Percentiles rank a stretch among this genome's conserved stretches.
phyloP scores from a whole-genome alignment of 2,329 filamentous ascomycete species.

The Simplicillium aogashimaense region DNA sequence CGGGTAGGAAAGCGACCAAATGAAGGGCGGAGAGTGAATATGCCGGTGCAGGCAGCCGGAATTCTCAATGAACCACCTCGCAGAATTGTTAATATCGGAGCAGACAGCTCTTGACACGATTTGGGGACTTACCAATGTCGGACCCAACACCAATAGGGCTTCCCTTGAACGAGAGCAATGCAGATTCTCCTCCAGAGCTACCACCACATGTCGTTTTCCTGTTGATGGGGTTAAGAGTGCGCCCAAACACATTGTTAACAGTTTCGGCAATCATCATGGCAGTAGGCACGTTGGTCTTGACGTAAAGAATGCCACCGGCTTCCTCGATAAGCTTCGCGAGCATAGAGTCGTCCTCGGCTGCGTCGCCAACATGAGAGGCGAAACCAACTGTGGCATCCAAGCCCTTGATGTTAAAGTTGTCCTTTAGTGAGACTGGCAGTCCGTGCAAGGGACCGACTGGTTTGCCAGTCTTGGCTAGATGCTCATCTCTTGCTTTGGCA shows the following conservation, averaged over 20 bases:
- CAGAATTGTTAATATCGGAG: background rate
- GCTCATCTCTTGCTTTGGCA: slow-evolving; percentile 38
- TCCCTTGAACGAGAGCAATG: slow-evolving; percentile 48
- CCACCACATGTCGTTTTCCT: slow-evolving; percentile 51
- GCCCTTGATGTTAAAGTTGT: slow-evolving; percentile 55
- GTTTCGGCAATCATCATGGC: slow-evolving; percentile 62
- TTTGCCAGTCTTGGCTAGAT: slow-evolving; percentile 34
- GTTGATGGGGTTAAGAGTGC: slow-evolving; percentile 53
- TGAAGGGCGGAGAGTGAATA: slow-evolving; percentile 46
- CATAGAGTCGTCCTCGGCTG: slow-evolving; percentile 32
- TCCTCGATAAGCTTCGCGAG: slow-evolving; percentile 30
- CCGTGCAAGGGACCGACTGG: slow-evolving; percentile 54
- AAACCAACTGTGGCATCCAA: slow-evolving; percentile 56
- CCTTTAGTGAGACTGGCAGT: slow-evolving; percentile 57
- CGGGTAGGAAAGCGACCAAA: slow-evolving; percentile 50
- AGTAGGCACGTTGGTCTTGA: slow-evolving; percentile 49
- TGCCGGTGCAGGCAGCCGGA: slow-evolving; percentile 45
- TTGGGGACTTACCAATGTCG: slow-evolving; percentile 41
- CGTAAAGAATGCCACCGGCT: slow-evolving; percentile 43
- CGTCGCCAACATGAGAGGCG: slow-evolving; percentile 48
- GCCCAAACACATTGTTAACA: slow-evolving; percentile 55
- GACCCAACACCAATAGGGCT: slow-evolving; percentile 53
- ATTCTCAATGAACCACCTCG: slow-evolving; percentile 43
- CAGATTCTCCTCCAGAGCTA: slow-evolving; percentile 57
- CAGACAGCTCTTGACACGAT: accelerated